Conservation (phyloP, 2,329 filamentous ascomycete genomes). For the Talaromyces sp. region DNA sequence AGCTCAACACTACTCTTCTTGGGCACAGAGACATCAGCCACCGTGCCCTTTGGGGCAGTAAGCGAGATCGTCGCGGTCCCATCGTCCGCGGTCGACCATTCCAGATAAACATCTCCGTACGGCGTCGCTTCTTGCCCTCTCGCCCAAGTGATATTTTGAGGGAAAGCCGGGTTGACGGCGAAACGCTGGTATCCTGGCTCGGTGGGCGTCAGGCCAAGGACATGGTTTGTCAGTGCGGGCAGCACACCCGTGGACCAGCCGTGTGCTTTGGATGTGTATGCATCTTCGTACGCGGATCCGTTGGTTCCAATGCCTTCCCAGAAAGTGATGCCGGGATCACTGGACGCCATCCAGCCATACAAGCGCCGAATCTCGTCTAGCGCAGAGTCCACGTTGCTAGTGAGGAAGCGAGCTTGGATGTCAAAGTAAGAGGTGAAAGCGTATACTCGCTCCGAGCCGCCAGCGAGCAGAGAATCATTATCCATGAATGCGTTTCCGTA, state of each 20-base stretch:
- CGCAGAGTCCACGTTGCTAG: constrained; percentile 30
- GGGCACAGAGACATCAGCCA: constrained; percentile 12
- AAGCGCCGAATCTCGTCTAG: constrained; percentile 45
- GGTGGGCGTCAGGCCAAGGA: constrained; percentile 45
- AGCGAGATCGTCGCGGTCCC: constrained; percentile 4
- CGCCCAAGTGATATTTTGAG: constrained; percentile 40
- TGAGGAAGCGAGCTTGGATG: constrained; percentile 45
- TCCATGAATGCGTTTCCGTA: constrained; percentile 54
- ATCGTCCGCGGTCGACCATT: constrained; percentile 28
- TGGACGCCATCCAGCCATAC: constrained; percentile 48
- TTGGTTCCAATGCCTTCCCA: constrained; percentile 50
- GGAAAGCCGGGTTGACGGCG: constrained; percentile 37
- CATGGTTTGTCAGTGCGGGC: constrained; percentile 42
- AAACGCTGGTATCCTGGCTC: constrained; percentile 38
- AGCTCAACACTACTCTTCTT: background rate
- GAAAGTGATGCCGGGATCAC: constrained; percentile 46
- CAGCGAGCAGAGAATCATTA: constrained; percentile 33
- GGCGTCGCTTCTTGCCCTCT: constrained; percentile 43
- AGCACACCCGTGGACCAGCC: constrained; percentile 51
- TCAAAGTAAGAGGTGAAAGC: constrained; percentile 53
- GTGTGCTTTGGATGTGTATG: constrained; percentile 48
- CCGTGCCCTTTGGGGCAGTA: constrained; percentile 5
- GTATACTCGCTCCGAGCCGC: constrained; percentile 46
- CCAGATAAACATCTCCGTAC: constrained; percentile 32
- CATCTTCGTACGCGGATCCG: constrained; percentile 43